Evolutionary conservation across 23 red algal species (phyloP).

Genomic region (Gracilaria caudata): DNA sequence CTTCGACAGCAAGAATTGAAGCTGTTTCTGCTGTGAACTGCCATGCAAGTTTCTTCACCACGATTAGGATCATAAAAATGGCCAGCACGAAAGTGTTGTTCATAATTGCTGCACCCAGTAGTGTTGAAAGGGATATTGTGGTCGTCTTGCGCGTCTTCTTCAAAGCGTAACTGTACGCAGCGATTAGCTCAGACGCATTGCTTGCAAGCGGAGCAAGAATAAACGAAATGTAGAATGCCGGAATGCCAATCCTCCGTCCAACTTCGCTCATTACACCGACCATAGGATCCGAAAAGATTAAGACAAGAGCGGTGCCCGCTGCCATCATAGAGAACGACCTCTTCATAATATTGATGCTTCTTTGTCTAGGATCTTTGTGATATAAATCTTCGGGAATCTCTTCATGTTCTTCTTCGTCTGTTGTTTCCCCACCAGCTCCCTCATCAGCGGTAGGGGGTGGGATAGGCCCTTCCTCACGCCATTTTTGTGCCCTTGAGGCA

Average conservation of each 20-base stretch:
- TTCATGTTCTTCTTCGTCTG: conserved; percentile 70
- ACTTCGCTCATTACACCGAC: conserved; percentile 71
- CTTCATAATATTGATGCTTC: conserved; percentile 46
- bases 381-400: conserved; percentile 70
- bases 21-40: conserved; percentile 81
- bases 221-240: conserved; percentile 77
- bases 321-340: conserved; percentile 68
- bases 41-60: conserved; percentile 71
- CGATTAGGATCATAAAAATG: conserved; percentile 78
- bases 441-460: conserved; percentile 4
- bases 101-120: conserved; percentile 82
- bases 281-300: conserved; percentile 84
- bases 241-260: conserved; percentile 62
- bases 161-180: conserved; percentile 59
- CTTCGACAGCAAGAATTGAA: conserved; percentile 68
- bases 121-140: conserved; percentile 76
- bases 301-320: conserved; percentile 62
- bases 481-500: not conserved
- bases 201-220: conserved; percentile 75
- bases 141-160: conserved; percentile 78
- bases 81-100: conserved; percentile 83
- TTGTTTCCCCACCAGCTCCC: too few relatives aligned
- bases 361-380: conserved; percentile 52
- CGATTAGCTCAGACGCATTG: conserved; percentile 80
- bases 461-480: not conserved